Conservation (phyloP, 2,329 filamentous ascomycete species). For the Plenodomus lindquistii region DNA sequence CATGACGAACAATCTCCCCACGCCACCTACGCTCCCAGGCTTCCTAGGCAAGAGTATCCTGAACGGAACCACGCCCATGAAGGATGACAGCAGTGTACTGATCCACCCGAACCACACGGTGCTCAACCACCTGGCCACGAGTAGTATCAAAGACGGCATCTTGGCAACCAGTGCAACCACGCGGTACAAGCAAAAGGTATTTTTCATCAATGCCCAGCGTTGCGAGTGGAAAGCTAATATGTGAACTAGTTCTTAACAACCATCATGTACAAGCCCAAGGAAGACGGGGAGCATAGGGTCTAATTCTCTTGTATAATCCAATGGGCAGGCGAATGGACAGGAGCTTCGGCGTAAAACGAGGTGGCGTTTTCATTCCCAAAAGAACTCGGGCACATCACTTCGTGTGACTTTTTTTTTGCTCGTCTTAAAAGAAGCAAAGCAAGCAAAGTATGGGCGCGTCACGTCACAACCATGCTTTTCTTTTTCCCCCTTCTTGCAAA, state of each 20-base stretch:
- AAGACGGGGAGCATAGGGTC: slow-evolving; percentile 29
- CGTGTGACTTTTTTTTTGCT: too few relatives aligned
- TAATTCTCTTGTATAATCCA: too few relatives aligned
- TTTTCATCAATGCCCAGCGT: slow-evolving; percentile 17
- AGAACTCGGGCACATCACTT: too few relatives aligned
- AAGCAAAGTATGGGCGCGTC: too few relatives aligned
- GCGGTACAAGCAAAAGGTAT: slow-evolving; percentile 92
- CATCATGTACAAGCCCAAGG: slow-evolving; percentile 93
- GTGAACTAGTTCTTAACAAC: slow-evolving; percentile 83
- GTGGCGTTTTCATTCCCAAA: too few relatives aligned
- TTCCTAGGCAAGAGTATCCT: slow-evolving; percentile 94
- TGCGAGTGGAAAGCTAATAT: slow-evolving; percentile 9
- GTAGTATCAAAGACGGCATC: slow-evolving; percentile 96
- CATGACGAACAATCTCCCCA: slow-evolving; percentile 77
- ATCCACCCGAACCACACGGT: slow-evolving; percentile 98
- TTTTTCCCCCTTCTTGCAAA: too few relatives aligned
- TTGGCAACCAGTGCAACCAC: slow-evolving; percentile 95
- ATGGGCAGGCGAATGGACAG: too few relatives aligned
- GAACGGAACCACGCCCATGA: slow-evolving; percentile 88
- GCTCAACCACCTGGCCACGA: slow-evolving; percentile 93
- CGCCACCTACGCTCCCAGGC: slow-evolving; percentile 82
- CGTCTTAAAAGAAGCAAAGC: too few relatives aligned
- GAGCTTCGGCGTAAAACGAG: too few relatives aligned
- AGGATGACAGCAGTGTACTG: slow-evolving; percentile 96
- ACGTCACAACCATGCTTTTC: too few relatives aligned